Base-by-base conservation (phyloP, 129 eudicot genomes). In the Saposhnikovia divaricata region DNA sequence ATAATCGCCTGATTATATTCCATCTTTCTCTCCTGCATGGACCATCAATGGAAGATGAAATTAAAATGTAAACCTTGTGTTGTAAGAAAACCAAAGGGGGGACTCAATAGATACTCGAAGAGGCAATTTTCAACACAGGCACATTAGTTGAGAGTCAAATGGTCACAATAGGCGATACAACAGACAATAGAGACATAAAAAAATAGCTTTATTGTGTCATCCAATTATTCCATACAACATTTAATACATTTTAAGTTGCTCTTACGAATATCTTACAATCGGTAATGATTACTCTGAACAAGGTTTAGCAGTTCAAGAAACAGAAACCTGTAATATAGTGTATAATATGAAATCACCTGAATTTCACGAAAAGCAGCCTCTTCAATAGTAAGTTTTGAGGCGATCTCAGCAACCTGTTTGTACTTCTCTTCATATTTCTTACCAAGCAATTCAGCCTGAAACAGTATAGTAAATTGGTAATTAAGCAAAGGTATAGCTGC, bases 341-440 rank as follows among this genome's bases (percentile, higher is more conserved):
- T 44, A 68, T 68, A 27, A 79, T 27, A 48, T 14, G 9, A 79
- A 46, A 28, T 73, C 77, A 92, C 97, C 96, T 90, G 98, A 79
- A 89, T 84, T 83, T 95, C 98, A 76, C 97, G 94, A 77, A 95
- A 95, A 66, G 93, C 81, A 75, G 96, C 98, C 85, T 95, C 98
- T 86, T 95, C 98, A 86, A 95, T 89, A 21, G 96, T 95, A 83
- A 92, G 85, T 77, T 95, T 95, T n/a, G 97, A 90, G 82, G 96
- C 96, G 72, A 92, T 87, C 88, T 95, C 98, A 40, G 97, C 96
- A 85, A 90, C 96, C 84, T 90, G 94, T 84, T 95, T 95, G 90
- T 92, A 92, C 78, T 88, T 95, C 80, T 95, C 98, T 88, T 95
- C 97, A 83, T 92, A 95, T 84, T 92, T 95, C 90, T 92, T 95